Conservation (phyloP, 148 eudicot species). For the Agrostemma githago region DNA sequence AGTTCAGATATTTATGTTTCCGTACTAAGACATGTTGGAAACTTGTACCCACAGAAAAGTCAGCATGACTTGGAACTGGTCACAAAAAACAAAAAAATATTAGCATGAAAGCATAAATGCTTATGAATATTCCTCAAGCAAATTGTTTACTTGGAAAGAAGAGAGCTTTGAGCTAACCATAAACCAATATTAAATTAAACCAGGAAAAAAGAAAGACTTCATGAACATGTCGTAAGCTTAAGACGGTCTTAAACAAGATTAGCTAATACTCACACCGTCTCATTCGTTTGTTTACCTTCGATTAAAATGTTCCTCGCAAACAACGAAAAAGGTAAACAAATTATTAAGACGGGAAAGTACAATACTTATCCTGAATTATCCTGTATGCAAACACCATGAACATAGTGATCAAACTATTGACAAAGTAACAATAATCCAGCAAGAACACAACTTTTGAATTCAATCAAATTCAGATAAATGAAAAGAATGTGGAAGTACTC, state of each 20-base stretch:
- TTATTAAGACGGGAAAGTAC: too few species aligned
- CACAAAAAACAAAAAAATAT: not conserved
- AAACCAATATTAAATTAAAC: slow-evolving; percentile 7
- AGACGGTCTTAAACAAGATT: not conserved
- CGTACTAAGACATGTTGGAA: not conserved
- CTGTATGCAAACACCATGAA: not conserved
- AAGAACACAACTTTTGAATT: not conserved
- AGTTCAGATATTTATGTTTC: not conserved
- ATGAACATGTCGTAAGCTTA: too few species aligned
- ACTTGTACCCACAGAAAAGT: slow-evolving; percentile 18
- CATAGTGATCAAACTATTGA: slow-evolving; percentile 7
- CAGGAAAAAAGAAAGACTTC: too few species aligned
- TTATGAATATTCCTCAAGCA: slow-evolving; percentile 22
- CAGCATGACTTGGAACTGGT: slow-evolving; percentile 18
- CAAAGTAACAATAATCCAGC: not conserved
- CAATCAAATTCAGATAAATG: too few species aligned
- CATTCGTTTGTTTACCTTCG: too few species aligned
- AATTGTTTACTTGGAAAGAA: slow-evolving; percentile 8
- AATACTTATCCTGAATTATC: slow-evolving; percentile 2
- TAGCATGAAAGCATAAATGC: slow-evolving; percentile 19
- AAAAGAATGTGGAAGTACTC: not conserved
- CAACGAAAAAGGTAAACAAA: too few species aligned
- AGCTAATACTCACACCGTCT: too few species aligned
- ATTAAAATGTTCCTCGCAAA: too few species aligned
- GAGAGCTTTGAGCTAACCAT: not conserved